Base-by-base conservation (phyloP, 1,284 basidiomycete genomes). In the Singerocomus rubriflavus region DNA sequence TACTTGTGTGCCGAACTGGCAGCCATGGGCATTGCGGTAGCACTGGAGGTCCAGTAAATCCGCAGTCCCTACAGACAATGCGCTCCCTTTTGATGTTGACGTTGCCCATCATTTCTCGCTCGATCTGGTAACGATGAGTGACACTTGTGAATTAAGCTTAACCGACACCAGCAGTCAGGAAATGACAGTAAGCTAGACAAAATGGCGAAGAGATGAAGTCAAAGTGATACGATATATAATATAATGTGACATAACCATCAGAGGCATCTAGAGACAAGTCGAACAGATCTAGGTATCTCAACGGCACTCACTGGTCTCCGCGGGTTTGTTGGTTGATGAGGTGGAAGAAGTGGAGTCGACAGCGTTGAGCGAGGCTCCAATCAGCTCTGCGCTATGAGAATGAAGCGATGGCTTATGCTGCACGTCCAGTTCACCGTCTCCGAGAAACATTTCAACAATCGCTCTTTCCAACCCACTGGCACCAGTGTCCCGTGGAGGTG, bases 1-100 rank as follows among this genome's bases (percentile, higher is more conserved):
- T 92, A 93, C 69, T 77, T 95, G 8, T 92, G 90, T 65, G 88
- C 88, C 6, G 88, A 92, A 67, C 68, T 92, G 48, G 90, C 88
- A 25, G 83, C 88, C 5, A 92, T 92, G 90, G 88, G 88, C 27
- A 91, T 92, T 55, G 81, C 84, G n/a, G 78, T 92, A 44, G 88
- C 88, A 29, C 65, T 92, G 43, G 82, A 87, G 66, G 78, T 90
- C 48, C 71, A 56, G 46, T 69, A 21, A 41, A 42, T 75, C 68
- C 54, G 21, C 21, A 21, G 4, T 21, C 21, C 21, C 21, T 21
- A 4, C 21, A 21, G 21, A 4, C 21, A 21, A 4, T 21, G 21
- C 21, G 21, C 21, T 21, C 21, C 4, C 21, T 21, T 21, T 13
- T 17, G 13, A 34, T 35, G 10, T 26, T 6, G 34, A 44, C 43